phyloP scores from a whole-genome alignment of 1,284 basidiomycete genomes.

The Cutaneotrichosporon sp. region DNA sequence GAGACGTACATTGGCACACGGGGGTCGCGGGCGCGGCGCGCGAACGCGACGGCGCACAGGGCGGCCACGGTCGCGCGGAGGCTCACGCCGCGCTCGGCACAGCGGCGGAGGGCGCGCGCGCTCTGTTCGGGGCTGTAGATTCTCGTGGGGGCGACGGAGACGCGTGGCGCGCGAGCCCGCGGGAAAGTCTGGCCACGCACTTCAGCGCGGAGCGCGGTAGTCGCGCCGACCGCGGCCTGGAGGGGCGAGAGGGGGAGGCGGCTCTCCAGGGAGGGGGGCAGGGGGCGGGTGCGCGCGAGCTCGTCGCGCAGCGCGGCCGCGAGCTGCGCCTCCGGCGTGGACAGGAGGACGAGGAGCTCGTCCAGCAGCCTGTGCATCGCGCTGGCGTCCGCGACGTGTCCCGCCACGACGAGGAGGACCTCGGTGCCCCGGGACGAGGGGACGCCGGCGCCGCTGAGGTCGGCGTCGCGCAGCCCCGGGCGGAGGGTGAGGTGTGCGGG shows the following conservation, averaged over 20 bases:
- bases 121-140: constrained; percentile 27
- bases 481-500: constrained; percentile 66
- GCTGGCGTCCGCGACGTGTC: constrained; percentile 76
- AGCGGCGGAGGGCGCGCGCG: constrained; percentile 54
- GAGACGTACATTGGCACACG: neutral
- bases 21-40: constrained; percentile 52
- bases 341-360: constrained; percentile 66
- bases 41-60: constrained; percentile 72
- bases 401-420: constrained; percentile 66
- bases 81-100: constrained; percentile 67
- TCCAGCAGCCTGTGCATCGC: constrained; percentile 72
- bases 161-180: constrained; percentile 15
- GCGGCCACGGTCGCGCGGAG: constrained; percentile 74
- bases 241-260: constrained; percentile 17
- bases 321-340: constrained; percentile 25
- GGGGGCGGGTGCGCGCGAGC: constrained; percentile 1
- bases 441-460: constrained; percentile 49
- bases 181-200: constrained; percentile 35
- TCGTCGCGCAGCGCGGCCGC: constrained; percentile 9
- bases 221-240: neutral
- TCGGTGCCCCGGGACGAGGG: constrained; percentile 32
- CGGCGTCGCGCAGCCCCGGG: constrained; percentile 39
- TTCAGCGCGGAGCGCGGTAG: constrained; percentile 40
- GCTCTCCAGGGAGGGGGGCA: constrained; percentile 29
- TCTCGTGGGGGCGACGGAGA: constrained; percentile 35